Conservation (phyloP, 2,329 filamentous ascomycete genomes). For the Lachnellula subtilissima region DNA sequence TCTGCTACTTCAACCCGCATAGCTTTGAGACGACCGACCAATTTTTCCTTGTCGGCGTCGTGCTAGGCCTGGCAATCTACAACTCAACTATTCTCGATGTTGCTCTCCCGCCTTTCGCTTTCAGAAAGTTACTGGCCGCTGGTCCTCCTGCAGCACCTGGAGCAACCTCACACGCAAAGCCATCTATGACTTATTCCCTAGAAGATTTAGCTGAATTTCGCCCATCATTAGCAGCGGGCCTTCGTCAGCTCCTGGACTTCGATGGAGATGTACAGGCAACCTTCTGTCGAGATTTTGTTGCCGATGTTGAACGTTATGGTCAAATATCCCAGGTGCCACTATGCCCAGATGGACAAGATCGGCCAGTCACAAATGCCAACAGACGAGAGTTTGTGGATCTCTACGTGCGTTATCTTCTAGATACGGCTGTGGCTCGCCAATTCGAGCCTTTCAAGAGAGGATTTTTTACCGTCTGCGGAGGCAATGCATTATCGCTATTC, state of each 20-base stretch:
- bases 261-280: constrained; percentile 77
- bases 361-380: constrained; percentile 77
- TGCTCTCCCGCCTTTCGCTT: constrained; percentile 81
- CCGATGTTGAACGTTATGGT: constrained; percentile 74
- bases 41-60: constrained; percentile 82
- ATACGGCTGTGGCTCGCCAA: constrained; percentile 71
- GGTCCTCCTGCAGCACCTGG: constrained; percentile 58
- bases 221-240: constrained; percentile 68
- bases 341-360: constrained; percentile 66
- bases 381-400: constrained; percentile 80
- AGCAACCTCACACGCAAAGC: constrained; percentile 50
- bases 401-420: constrained; percentile 76
- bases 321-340: constrained; percentile 62
- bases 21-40: constrained; percentile 89
- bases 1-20: constrained; percentile 89
- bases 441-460: constrained; percentile 93
- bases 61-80: constrained; percentile 87
- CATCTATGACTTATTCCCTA: constrained; percentile 67
- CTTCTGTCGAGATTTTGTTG: constrained; percentile 78
- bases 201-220: constrained; percentile 80
- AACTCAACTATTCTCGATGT: constrained; percentile 92
- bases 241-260: constrained; percentile 73
- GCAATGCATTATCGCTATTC: constrained; percentile 82
- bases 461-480: constrained; percentile 87
- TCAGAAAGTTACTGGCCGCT: constrained; percentile 77